Percentiles rank a stretch among this genome's conserved stretches.
Evolutionary conservation across 2,329 filamentous ascomycete species (phyloP).

Genomic region (Rutstroemia sp.): DNA sequence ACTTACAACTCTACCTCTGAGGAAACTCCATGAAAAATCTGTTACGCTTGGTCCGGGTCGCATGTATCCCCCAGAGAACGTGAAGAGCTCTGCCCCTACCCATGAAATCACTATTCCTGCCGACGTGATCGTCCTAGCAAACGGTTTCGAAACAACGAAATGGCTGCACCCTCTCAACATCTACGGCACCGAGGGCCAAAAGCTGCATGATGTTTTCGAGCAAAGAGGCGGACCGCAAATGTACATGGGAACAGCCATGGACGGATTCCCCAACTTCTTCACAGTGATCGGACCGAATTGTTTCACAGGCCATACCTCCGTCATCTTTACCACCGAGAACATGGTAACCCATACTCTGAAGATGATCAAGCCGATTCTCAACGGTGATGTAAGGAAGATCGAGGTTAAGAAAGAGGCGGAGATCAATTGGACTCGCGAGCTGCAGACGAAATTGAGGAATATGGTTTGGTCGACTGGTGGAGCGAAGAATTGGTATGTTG

Average conservation of each 20-base stretch:
- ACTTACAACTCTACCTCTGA: conserved; percentile 45
- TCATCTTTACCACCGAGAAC: conserved; percentile 50
- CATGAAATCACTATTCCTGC: conserved; percentile 39
- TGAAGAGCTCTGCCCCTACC: conserved; percentile 17
- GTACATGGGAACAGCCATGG: conserved; percentile 49
- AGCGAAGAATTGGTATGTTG: conserved; percentile 43
- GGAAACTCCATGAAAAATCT: conserved; percentile 37
- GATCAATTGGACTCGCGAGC: conserved; percentile 37
- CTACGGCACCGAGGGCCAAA: conserved; percentile 38
- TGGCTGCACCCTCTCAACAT: conserved; percentile 49
- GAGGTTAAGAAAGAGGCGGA: conserved; percentile 44
- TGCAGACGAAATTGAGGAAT: conserved; percentile 39
- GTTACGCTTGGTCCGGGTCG: conserved; percentile 44
- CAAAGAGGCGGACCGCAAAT: conserved; percentile 48
- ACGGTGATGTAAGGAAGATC: conserved; percentile 36
- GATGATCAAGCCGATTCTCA: conserved; percentile 44
- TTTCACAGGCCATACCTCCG: conserved; percentile 48
- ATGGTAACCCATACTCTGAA: conserved; percentile 47
- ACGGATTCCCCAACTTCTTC: conserved; percentile 54
- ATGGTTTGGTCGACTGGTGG: conserved; percentile 40
- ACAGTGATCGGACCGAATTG: conserved; percentile 53
- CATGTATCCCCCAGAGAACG: conserved; percentile 33
- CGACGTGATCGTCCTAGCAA: conserved; percentile 50
- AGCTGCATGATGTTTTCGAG: conserved; percentile 45
- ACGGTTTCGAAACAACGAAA: conserved; percentile 47